Evolutionary conservation across 306 rosid genomes (phyloP), one percentile per base, ranked within the genome.

Genomic region (Citrullus amarus): DNA sequence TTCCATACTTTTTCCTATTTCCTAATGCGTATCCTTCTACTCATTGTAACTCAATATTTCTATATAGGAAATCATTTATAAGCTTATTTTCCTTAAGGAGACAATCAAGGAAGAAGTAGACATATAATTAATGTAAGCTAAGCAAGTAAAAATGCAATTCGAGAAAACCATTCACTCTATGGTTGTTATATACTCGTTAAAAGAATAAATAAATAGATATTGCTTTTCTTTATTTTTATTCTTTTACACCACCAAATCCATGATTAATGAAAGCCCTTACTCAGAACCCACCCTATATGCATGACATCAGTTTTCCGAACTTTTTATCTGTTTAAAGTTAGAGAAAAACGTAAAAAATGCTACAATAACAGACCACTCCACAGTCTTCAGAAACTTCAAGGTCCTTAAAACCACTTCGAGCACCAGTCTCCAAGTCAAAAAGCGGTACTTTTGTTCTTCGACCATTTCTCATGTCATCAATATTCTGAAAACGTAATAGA

Each of bases 321-420:
- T 51, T 38, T 36, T 43, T 14, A 56, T 77, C 6, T 15, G 15
- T 41, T 77, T 34, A 60, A 41, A 14, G 25, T 77, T 36, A 56
- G 39, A 59, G 53, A 66, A 74, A 50, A 43, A 67, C 22, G 41
- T 69, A 20, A 79, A 68, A 39, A 44, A 80, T 38, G 46, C 22
- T 60, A 79, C 72, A 58, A 79, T 83, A 83, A 89, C 97, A 78
- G 79, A 95, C 99, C 98, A 88, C 99, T 84, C 99, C 99, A 88
- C 97, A 95, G 84, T 95, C 99, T 88, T 95, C 97, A 59, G 99
- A 95, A 85, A 95, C 99, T 85, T 90, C 90, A 80, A 92, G 98
- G 59, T 95, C 98, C 91, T 92, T 95, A 82, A 92, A 88, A 79
- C 96, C 92, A 90, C 89, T 92, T 77, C 93, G 93, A 63, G 87